Evolutionary conservation across 1,139 yeast species (phyloP).

Genomic region (Kodamaea sp.): DNA sequence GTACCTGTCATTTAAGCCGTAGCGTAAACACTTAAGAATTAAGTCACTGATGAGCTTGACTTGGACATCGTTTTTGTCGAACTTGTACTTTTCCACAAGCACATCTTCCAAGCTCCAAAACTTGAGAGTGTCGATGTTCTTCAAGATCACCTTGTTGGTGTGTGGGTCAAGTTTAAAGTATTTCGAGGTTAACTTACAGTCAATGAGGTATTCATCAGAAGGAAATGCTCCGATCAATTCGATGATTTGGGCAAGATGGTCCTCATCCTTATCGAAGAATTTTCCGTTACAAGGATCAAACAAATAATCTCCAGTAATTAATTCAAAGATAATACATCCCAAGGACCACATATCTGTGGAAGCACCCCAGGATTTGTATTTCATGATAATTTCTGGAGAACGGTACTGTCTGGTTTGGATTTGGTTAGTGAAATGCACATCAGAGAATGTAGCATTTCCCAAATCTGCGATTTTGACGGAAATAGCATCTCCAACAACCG

Average conservation of each 20-base stretch:
- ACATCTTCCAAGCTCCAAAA: conserved; percentile 72
- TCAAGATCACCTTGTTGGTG: conserved; percentile 49
- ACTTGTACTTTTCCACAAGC: conserved; percentile 70
- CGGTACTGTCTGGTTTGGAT: conserved; percentile 87
- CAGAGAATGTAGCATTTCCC: conserved; percentile 81
- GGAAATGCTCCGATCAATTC: conserved; percentile 68
- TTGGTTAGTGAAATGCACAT: conserved; percentile 76
- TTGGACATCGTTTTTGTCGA: conserved; percentile 26
- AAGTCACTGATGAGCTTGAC: conserved; percentile 32
- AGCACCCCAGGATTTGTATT: conserved; percentile 79
- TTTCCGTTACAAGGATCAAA: conserved; percentile 78
- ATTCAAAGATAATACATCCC: conserved; percentile 80
- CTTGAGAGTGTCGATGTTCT: conserved; percentile 62
- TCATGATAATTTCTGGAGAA: conserved; percentile 70
- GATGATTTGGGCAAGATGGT: conserved; percentile 79
- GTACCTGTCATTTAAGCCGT: conserved; percentile 64
- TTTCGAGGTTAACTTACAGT: conserved; percentile 53
- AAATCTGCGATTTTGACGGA: conserved; percentile 74
- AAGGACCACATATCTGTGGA: conserved; percentile 82
- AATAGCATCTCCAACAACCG: conserved; percentile 7
- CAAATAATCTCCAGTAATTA: conserved; percentile 80
- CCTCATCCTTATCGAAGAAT: conserved; percentile 71
- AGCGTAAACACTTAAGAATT: conserved; percentile 64
- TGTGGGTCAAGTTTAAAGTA: conserved; percentile 46
- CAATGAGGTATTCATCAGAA: conserved; percentile 43